Evolutionary conservation across 345 rosid genomes (phyloP).

Genomic region (Fremontodendron californicum): DNA sequence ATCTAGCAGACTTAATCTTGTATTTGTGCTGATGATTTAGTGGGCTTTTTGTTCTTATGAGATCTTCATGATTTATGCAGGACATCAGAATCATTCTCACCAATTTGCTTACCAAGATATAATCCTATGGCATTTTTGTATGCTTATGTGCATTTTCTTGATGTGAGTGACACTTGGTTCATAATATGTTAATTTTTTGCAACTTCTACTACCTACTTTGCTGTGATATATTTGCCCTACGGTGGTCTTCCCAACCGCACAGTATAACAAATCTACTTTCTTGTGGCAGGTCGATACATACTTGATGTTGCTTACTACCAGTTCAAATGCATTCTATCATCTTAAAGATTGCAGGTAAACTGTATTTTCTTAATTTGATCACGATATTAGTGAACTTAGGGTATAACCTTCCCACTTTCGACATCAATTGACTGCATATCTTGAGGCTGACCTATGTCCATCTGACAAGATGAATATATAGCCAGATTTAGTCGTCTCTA

Average conservation of each 20-base stretch:
- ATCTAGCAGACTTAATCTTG: not conserved
- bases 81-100: conserved; percentile 98
- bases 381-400: not conserved
- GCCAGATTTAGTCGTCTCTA: not conserved
- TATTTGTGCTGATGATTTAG: not conserved
- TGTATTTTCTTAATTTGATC: not conserved
- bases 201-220: not conserved
- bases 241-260: conserved; percentile 1
- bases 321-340: conserved; percentile 93
- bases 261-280: conserved; percentile 9
- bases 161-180: conserved; percentile 56
- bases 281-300: conserved; percentile 79
- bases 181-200: not conserved
- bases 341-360: conserved; percentile 94
- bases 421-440: conserved; percentile 6
- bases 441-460: not conserved
- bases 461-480: conserved; percentile 1
- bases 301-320: conserved; percentile 85
- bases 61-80: conserved; percentile 43
- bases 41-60: conserved; percentile 12
- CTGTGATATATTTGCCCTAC: not conserved
- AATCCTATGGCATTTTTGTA: conserved; percentile 92
- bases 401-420: not conserved
- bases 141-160: conserved; percentile 92
- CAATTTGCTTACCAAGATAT: conserved; percentile 98